phyloP scores from a whole-genome alignment of 129 eudicot species.

The Ambrosia trifida region DNA sequence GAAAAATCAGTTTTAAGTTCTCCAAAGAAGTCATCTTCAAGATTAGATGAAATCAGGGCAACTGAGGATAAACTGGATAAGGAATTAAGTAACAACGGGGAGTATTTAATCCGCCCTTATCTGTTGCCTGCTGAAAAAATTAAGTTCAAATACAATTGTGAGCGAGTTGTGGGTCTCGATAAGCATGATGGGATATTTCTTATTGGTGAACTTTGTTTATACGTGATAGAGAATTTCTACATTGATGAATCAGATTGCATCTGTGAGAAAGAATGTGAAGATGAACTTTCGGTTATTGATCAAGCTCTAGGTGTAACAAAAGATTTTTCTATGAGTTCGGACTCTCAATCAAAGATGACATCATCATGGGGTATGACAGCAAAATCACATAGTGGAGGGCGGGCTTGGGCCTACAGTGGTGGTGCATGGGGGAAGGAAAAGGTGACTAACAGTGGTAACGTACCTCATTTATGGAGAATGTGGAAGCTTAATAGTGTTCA shows the following conservation, averaged over 20 bases:
- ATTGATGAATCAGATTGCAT: constrained; percentile 91
- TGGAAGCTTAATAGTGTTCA: constrained; percentile 99
- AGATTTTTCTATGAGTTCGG: constrained; percentile 64
- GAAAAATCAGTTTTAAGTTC: constrained; percentile 72
- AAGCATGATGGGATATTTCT: constrained; percentile 97
- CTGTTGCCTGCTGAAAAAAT: constrained; percentile 53
- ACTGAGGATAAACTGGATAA: constrained; percentile 74
- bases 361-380: constrained; percentile 74
- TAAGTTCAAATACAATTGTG: constrained; percentile 82
- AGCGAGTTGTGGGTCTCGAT: constrained; percentile 91
- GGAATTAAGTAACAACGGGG: constrained; percentile 88
- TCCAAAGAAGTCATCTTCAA: constrained; percentile 68
- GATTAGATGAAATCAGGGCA: constrained; percentile 59
- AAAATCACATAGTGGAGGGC: constrained; percentile 67
- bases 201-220: constrained; percentile 84
- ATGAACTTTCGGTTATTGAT: constrained; percentile 89
- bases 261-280: constrained; percentile 89
- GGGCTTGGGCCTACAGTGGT: constrained; percentile 98
- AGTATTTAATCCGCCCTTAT: constrained; percentile 70
- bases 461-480: constrained; percentile 96
- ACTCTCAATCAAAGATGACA: constrained; percentile 74
- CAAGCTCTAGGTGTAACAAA: constrained; percentile 97
- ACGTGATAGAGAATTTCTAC: constrained; percentile 89
- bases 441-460: constrained; percentile 61
- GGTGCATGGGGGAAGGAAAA: constrained; percentile 99